Conservation (phyloP, 441 rosid species). For the Viola pubescens region DNA sequence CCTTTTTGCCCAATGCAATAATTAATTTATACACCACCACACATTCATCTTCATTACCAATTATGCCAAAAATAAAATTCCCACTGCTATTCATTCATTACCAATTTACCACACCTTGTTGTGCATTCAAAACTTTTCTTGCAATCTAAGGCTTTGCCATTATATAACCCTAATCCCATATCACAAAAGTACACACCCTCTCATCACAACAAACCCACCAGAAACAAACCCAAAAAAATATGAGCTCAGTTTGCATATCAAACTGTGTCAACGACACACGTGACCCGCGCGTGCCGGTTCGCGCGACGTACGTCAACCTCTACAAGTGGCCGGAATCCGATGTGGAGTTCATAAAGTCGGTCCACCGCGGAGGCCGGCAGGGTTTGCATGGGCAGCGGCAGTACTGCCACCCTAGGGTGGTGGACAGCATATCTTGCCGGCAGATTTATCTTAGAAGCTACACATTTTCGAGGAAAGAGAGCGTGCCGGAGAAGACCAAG, state of each 20-base stretch:
- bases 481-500: conserved; percentile 31
- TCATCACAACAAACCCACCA: neutral
- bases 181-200: conserved; percentile 9
- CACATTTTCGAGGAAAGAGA: conserved; percentile 65
- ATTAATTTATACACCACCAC: neutral
- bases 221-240: conserved; percentile 3
- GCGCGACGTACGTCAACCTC: conserved; percentile 74
- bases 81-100: conserved; percentile 13
- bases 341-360: conserved; percentile 69
- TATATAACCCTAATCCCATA: conserved; percentile 19
- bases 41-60: conserved; percentile 24
- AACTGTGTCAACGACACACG: conserved; percentile 67
- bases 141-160: conserved; percentile 34
- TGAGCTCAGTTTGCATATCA: conserved; percentile 80
- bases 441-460: conserved; percentile 91
- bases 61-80: conserved; percentile 23
- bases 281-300: conserved; percentile 60
- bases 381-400: conserved; percentile 19
- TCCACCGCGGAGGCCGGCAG: conserved; percentile 21
- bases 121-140: conserved; percentile 35
- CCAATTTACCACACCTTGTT: neutral
- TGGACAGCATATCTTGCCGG: conserved; percentile 77
- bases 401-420: conserved; percentile 43
- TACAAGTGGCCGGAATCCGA: conserved; percentile 94
- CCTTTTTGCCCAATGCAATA: neutral